Evolutionary conservation across 495 filamentous ascomycete species (phyloP), one percentile per base, ranked within the genome.

Genomic region (Penicillium paradoxum): DNA sequence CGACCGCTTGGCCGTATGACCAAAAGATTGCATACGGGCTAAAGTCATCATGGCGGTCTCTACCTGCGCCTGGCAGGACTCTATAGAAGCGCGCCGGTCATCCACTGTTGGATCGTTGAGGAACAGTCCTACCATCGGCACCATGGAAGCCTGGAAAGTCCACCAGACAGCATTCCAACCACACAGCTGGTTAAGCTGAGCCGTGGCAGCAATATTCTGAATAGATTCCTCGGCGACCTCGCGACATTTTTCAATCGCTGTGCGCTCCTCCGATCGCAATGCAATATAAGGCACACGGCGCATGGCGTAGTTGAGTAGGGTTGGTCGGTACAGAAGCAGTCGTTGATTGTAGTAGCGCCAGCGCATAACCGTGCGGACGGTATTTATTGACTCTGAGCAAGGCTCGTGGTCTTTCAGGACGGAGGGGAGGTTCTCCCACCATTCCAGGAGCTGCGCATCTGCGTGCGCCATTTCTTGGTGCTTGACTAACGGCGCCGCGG

Each of bases 121-220:
- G 59, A 86, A 85, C 13, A 91, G 75, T 13, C 77, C 83, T 7
- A 92, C 76, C 3, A 92, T 76, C 0, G 88, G 88, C 18, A 92
- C 83, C 81, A 90, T 84, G 39, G 80, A 79, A 0, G 87, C 85
- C 66, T 92, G 88, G 74, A 88, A 91, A 39, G 87, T 75, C 65
- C 89, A 85, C 88, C 88, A 92, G 19, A 89, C 85, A 4, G 84
- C 87, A 68, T 88, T 88, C 88, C 88, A 91, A 5, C 87, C 87
- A 15, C 79, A 81, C 70, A 91, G 85, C 63, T 89, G 84, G 67
- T 89, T 88, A 24, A 80, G 79, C 33, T 77, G 79, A 67, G 84
- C 87, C 41, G 83, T 84, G 32, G 73, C 70, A 15, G 83, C 63
- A 36, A 91, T 88, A 54, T 89, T 85, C 50, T 82, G 78, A 58